These are phyloP conservation scores for Pestalotiopsis sp. DNA, from an alignment of 2,329 filamentous ascomycete genomes.

Conservation along the genomic window DNA sequence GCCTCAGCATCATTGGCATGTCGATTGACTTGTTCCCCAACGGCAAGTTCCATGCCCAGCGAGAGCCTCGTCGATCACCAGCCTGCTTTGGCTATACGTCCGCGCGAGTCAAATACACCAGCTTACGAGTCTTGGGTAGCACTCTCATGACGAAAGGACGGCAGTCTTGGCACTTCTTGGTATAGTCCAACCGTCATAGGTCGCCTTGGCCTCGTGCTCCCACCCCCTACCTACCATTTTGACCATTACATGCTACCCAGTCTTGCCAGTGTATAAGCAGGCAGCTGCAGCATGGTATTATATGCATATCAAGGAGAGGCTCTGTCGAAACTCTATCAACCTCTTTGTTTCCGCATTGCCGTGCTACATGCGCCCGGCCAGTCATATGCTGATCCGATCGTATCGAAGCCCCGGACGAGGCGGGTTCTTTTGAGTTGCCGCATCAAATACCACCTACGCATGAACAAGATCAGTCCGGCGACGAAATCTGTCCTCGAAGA, in stretches of 20 bases:
- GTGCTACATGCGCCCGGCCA: not conserved
- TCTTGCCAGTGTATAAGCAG: too few relatives aligned
- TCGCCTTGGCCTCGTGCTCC: not conserved
- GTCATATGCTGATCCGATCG: not conserved
- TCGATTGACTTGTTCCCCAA: not conserved
- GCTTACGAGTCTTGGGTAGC: conserved; percentile 1
- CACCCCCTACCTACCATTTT: too few relatives aligned
- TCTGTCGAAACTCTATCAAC: not conserved
- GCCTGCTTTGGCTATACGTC: conserved; percentile 3
- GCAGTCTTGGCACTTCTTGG: not conserved
- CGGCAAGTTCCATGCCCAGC: conserved; percentile 2
- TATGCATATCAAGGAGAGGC: not conserved
- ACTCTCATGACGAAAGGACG: not conserved
- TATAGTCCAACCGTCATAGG: not conserved
- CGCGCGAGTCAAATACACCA: not conserved
- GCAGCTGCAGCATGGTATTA: not conserved
- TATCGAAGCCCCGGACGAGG: not conserved
- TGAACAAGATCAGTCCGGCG: not conserved
- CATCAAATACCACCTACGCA: not conserved
- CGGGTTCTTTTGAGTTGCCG: not conserved
- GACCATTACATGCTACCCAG: too few relatives aligned
- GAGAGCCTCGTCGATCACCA: conserved; percentile 11
- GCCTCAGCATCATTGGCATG: not conserved
- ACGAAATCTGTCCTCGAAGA: conserved; percentile 1
- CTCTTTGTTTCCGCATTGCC: not conserved